Base-by-base conservation (phyloP, 495 filamentous ascomycete genomes). In the Saxophila tyrrhenica region DNA sequence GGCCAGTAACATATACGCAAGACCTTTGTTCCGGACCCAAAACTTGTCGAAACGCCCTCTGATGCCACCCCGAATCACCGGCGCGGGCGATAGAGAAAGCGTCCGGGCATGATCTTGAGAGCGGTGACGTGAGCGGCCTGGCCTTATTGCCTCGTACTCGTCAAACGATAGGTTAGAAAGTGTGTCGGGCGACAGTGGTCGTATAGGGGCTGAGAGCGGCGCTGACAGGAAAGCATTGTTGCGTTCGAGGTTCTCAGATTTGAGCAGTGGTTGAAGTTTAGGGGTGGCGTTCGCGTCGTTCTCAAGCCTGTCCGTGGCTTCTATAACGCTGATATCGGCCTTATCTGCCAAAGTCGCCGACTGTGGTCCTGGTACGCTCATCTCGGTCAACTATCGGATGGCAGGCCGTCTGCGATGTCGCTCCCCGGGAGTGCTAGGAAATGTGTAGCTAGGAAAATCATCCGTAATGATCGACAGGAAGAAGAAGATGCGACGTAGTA, bases 1-100 rank as follows among this genome's bases (percentile, higher is more conserved):
- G 10, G 89, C 76, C 21, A 82, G 25, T 17, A 88, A 66, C 32
- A 98, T 83, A 20, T 91, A 69, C 19, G 84, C 73, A 47, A 90
- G 74, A 1, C 85, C 85, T 57, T 85, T 85, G 62, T 94, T 89
- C 50, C 73, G 74, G 2, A 68, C 52, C 65, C 69, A 72, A 20
- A 64, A 67, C 1, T 54, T 46, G 24, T 56, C 25, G 3, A 62
- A 23, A 7, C 42, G 60, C 52, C 38, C 57, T 55, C 61, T 49
- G 62, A 57, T 59, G 9, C 66, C 62, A 46, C 15, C 41, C 39
- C 38, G 39, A 5, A 9, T 10, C n/a, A n/a, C n/a, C n/a, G 45
- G 32, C 25, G 52, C 32, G 19, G 8, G 24, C 9, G 44, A 25
- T 15, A 11, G 19, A 29, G 25, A 47, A 2, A 15, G 42, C 3